Evolutionary conservation across 345 rosid genomes (phyloP).

Genomic region (Raphanus raphanistrum): DNA sequence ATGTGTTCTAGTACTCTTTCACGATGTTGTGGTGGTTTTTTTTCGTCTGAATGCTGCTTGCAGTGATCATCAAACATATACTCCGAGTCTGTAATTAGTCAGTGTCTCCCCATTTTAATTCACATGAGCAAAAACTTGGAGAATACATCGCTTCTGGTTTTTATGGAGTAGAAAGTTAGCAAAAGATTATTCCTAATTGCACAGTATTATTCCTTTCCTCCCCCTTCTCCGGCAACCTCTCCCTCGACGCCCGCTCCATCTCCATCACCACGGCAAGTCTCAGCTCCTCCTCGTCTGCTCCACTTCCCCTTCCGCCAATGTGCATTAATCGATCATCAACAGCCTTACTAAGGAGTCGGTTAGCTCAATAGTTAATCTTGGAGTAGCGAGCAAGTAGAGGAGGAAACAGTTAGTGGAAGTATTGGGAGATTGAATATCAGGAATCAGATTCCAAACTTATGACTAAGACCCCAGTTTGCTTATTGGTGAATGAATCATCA

Average conservation of each 20-base stretch:
- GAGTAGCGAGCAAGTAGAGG: not conserved
- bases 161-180: too few relatives aligned
- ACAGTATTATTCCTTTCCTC: constrained; percentile 36
- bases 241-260: constrained; percentile 76
- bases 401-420: not conserved
- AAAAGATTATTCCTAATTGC: too few relatives aligned
- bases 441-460: not conserved
- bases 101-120: too few relatives aligned
- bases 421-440: not conserved
- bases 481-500: constrained; percentile 29
- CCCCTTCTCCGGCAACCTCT: constrained; percentile 50
- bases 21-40: too few relatives aligned
- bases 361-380: not conserved
- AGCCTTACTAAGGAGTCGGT: too few relatives aligned
- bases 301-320: constrained; percentile 55
- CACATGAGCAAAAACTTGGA: too few relatives aligned
- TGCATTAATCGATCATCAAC: too few relatives aligned
- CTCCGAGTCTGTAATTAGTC: too few relatives aligned
- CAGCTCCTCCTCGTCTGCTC: constrained; percentile 53
- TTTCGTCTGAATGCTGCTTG: too few relatives aligned
- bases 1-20: too few relatives aligned
- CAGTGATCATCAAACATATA: too few relatives aligned
- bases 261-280: constrained; percentile 42
- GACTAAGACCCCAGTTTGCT: not conserved
- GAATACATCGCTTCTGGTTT: too few relatives aligned